A percentile compares a stretch with the other conserved stretches of the same genome.
These are phyloP conservation scores for Scheffersomyces parashehatae DNA, from an alignment of 1,139 yeast genomes.

Conservation along the genomic window DNA sequence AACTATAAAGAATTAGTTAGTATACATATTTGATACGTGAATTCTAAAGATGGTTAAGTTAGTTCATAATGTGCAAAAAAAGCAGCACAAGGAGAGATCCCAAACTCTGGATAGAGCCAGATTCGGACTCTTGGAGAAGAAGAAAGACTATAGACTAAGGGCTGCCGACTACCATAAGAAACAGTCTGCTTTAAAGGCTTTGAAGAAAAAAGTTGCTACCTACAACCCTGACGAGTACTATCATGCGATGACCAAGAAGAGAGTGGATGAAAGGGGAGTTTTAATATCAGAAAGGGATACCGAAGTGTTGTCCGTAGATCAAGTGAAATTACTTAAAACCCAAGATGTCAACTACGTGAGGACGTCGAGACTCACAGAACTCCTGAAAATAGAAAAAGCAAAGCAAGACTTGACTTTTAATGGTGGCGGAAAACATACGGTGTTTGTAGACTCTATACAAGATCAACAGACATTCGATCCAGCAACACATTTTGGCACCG, in stretches of 20 bases:
- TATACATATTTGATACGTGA: no score
- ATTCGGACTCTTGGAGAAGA: slow-evolving; percentile 88
- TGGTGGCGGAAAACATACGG: slow-evolving; percentile 74
- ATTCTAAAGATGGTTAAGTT: slow-evolving; percentile 61
- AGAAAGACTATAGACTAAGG: slow-evolving; percentile 88
- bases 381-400: slow-evolving; percentile 61
- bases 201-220: slow-evolving; percentile 68
- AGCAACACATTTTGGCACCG: slow-evolving; percentile 69
- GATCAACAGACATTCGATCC: slow-evolving; percentile 63
- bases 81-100: slow-evolving; percentile 92
- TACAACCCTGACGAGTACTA: slow-evolving; percentile 96
- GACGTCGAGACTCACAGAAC: slow-evolving; percentile 71
- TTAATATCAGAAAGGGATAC: slow-evolving; percentile 66
- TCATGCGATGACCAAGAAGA: slow-evolving; percentile 80
- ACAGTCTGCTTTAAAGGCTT: slow-evolving; percentile 77
- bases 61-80: slow-evolving; percentile 89
- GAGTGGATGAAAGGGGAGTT: slow-evolving; percentile 69
- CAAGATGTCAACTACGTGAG: slow-evolving; percentile 87
- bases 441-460: slow-evolving; percentile 70
- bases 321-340: slow-evolving; percentile 78
- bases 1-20: neutral
- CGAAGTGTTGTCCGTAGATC: slow-evolving; percentile 66
- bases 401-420: slow-evolving; percentile 55
- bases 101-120: slow-evolving; percentile 74
- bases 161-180: slow-evolving; percentile 88